Evolutionary conservation across 2,329 filamentous ascomycete genomes (phyloP), one percentile per base, ranked within the genome.

Genomic region (Microcyclosporella mali): DNA sequence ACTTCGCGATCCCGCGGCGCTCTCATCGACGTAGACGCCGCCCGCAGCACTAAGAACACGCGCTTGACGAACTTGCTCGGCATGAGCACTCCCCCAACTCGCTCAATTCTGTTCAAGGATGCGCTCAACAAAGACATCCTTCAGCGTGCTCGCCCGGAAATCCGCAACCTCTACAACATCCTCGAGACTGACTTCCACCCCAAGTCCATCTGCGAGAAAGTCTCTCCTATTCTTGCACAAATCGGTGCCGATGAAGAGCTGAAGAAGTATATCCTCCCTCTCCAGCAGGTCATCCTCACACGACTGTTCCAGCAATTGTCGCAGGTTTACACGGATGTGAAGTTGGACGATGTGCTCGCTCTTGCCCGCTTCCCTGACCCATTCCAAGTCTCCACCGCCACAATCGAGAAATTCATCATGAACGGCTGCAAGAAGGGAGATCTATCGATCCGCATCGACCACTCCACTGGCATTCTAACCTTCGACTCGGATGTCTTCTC

Each of bases 401-500:
- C 87, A 49, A 94, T 98, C 55, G 92, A 98, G 75, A 98, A 97
- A 73, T 98, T 98, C 76, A 97, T 98, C 76, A 98, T 98, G 92
- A 98, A 98, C 69, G 92, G 92, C 52, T 97, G 94, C 79, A 98
- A 98, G 81, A 98, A 98, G 79, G 92, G 92, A 44, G 92, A 98
- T 59, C 78, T 98, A 34, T 85, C 92, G 41, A 94, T 98, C 58
- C 88, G 92, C 49, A 88, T 97, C 69, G 87, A 97, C 64, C 92
- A 98, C 64, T 88, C 88, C 49, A 90, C 89, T 41, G 88, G 92
- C 47, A 86, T 95, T 37, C 79, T 98, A 47, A 95, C 88, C 66
- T 98, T 98, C 59, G 92, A 98, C 66, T 94, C 88, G 41, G 92
- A 98, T 66, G 88, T 98, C 54, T 97, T 98, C 75, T 95, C 92